Conservation (phyloP, 345 rosid species). For the Salix udensis region DNA sequence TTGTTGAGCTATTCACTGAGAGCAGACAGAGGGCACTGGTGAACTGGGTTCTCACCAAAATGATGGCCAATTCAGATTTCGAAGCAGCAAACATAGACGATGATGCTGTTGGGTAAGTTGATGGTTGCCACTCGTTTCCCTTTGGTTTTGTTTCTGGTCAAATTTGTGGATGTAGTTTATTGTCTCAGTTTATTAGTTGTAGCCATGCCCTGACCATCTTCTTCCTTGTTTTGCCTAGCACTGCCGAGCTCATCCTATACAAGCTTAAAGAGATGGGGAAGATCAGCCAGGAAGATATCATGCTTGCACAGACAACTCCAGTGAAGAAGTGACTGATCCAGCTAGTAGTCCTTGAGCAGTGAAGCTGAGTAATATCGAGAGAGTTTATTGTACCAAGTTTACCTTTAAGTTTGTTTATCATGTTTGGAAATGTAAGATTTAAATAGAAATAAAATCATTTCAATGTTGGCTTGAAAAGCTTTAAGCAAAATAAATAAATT, state of each 20-base stretch:
- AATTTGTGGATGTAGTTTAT: neutral
- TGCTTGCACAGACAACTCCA: constrained; percentile 33
- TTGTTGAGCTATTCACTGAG: constrained; percentile 63
- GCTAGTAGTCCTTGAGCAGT: neutral
- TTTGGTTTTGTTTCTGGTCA: neutral
- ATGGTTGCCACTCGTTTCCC: neutral
- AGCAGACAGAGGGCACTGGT: constrained; percentile 53
- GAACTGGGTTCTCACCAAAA: constrained; percentile 70
- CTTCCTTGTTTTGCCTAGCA: constrained; percentile 26
- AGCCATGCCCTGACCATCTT: neutral
- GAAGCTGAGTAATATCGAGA: neutral
- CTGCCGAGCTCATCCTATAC: constrained; percentile 58
- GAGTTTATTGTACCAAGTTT: neutral
- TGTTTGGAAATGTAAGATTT: too few relatives aligned
- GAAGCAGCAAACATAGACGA: constrained; percentile 83
- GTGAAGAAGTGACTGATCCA: constrained; percentile 12
- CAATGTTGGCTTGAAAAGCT: too few relatives aligned
- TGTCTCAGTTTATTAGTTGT: neutral
- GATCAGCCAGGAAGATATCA: constrained; percentile 57
- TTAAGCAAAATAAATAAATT: too few relatives aligned
- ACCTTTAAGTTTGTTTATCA: neutral
- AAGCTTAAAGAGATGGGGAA: constrained; percentile 91
- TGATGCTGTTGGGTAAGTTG: constrained; percentile 67
- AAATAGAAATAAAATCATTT: too few relatives aligned
- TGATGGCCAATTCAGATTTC: constrained; percentile 54